These are phyloP conservation scores for Lactarius indigo DNA, from an alignment of 768 basidiomycete genomes.

Conservation along the genomic window DNA sequence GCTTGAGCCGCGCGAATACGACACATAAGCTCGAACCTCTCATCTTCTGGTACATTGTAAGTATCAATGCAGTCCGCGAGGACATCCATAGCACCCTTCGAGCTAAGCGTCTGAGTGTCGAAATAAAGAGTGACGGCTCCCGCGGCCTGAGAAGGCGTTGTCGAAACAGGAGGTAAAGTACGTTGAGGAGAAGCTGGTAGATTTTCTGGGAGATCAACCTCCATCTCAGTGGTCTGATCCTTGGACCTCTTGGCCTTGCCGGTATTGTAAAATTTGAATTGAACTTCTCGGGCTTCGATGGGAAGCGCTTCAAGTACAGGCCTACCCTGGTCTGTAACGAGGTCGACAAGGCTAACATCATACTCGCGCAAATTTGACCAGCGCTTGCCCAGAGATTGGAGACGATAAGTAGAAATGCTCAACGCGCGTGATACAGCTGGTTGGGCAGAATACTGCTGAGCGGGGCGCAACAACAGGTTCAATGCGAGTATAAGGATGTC, in stretches of 20 bases:
- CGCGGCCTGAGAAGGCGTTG: constrained; percentile 30
- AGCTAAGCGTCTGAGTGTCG: constrained; percentile 54
- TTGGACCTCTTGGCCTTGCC: constrained; percentile 34
- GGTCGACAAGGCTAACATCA: constrained; percentile 70
- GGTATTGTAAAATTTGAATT: constrained; percentile 77
- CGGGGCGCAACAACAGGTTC: constrained; percentile 84
- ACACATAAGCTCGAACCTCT: constrained; percentile 86
- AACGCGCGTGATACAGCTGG: constrained; percentile 79
- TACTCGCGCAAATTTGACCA: constrained; percentile 83
- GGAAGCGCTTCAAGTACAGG: constrained; percentile 61
- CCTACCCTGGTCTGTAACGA: constrained; percentile 54
- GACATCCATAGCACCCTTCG: constrained; percentile 69
- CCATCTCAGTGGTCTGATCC: constrained; percentile 40
- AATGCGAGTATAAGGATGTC: constrained; percentile 82
- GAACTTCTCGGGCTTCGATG: constrained; percentile 70
- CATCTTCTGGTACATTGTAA: constrained; percentile 69
- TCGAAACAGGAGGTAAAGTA: constrained; percentile 30
- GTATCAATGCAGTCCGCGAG: constrained; percentile 68
- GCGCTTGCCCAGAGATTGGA: constrained; percentile 78
- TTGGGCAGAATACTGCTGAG: constrained; percentile 91
- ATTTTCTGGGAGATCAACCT: constrained; percentile 46
- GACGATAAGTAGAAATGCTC: constrained; percentile 75
- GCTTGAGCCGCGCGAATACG: constrained; percentile 79
- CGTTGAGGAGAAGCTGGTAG: constrained; percentile 42
- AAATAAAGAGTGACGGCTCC: constrained; percentile 62